Evolutionary conservation across 257 asterid species (phyloP), one percentile per base, ranked within the genome.

Genomic region (Mentha longifolia): DNA sequence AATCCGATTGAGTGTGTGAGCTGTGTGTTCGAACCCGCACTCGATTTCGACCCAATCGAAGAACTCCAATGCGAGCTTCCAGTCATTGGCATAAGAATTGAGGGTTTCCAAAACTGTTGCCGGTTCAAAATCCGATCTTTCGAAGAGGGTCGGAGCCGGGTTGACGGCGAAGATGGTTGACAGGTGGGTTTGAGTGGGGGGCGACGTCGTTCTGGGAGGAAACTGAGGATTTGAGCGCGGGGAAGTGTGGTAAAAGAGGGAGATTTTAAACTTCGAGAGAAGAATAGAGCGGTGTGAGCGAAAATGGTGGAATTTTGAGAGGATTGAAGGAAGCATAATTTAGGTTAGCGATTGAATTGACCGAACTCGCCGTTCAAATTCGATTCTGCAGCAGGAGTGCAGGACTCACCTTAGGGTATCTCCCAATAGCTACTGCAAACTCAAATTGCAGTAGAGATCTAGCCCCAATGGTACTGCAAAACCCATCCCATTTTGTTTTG

Each of bases 21-120:
- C 82, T 52, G 86, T 81, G 86, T 94, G 98, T 2, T 47, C 78
- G 68, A 87, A 89, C 58, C 91, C 92, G 5, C 74, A 67, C 45
- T 77, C 78, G 3, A 50, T 73, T 79, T 91, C 97, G 0, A 77
- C 89, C 98, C 98, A 94, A 45, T 81, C 75, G 91, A 91, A 94
- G 89, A 91, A 94, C 70, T 94, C 99, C 22, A 89, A 12, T 3
- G 97, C 97, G 15, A 72, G 84, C 71, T 85, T 87, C 96, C 97
- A 94, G 79, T 94, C 98, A 67, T 89, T 89, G 79, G 82, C 76
- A 68, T 86, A 94, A 20, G 87, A 86, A 67, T 81, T 83, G 61
- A 94, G 92, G 31, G 93, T 83, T 72, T 88, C 92, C 0, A 85
- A 74, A 49, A 89, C 90, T 3, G 79, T 65, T 17, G 64, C 61